Base-by-base conservation (phyloP, 192 early-diverging fungal species). In the Phycomyces nitens region DNA sequence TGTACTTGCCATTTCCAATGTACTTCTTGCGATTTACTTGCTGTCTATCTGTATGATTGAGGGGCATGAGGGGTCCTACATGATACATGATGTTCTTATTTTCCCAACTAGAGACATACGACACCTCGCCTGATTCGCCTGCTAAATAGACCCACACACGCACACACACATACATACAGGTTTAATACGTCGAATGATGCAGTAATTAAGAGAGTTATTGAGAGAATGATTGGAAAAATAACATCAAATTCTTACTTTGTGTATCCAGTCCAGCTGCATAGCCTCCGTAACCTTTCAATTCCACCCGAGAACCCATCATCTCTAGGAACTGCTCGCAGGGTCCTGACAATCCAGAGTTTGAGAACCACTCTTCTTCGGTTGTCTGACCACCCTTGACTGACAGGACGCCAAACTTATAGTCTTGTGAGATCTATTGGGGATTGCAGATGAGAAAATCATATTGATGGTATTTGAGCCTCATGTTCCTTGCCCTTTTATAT, bases 41-140 rank as follows among this genome's bases (percentile, higher is more conserved):
- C 52, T 90, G 87, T 29, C 74, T 75, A 69, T 90, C 89, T 3
- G 76, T 74, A 16, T 77, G 76, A 50, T 79, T 78, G 70, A 66
- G 82, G 0, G 91, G 91, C 34, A 93, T 76, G 14, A 92, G 54
- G 11, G 91, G 90, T 9, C 86, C 80, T 1, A 92, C 84, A 63
- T 93, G 91, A 72, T 86, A 93, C 86, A 92, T 89, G 60, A 93
- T 84, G 63, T 89, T 83, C 66, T 84, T 88, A 21, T 86, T 82
- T 62, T 88, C 83, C 90, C 89, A 92, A 59, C 86, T 86, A 24
- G 88, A 87, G 50, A 80, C 83, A 57, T 91, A 85, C 18, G 87
- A 85, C 50, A 89, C 74, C 0, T 73, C 79, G 0, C 89, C 91
- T 5, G 86, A 82, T 62, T 89, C 81, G 40, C 88, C 88, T 58